These are phyloP conservation scores for Beta vulgaris DNA, from an alignment of 148 eudicot genomes.

Conservation along the genomic window DNA sequence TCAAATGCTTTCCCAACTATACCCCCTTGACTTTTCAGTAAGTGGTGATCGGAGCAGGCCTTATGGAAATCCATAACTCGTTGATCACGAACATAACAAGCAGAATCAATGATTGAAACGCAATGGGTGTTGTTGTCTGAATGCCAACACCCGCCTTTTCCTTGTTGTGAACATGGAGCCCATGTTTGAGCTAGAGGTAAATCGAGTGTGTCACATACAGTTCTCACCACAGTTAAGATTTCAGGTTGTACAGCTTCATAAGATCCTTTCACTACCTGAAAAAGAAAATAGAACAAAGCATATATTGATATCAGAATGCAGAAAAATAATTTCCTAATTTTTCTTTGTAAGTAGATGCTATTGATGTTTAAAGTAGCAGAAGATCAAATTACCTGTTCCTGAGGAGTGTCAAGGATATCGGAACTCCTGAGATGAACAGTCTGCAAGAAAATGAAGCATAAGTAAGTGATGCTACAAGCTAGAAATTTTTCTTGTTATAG, in stretches of 20 bases:
- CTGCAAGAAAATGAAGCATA: conserved; percentile 38
- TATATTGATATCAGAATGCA: not conserved
- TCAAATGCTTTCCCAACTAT: conserved; percentile 69
- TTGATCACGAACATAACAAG: conserved; percentile 64
- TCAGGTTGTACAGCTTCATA: conserved; percentile 37
- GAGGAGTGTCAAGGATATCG: conserved; percentile 39
- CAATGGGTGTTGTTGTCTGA: conserved; percentile 41
- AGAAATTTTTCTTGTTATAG: no score
- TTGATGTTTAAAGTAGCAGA: not conserved
- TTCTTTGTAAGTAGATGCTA: not conserved
- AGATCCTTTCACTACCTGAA: conserved; percentile 47
- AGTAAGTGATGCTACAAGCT: conserved; percentile 3
- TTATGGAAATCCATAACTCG: conserved; percentile 58
- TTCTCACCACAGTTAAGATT: conserved; percentile 40
- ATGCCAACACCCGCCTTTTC: conserved; percentile 42
- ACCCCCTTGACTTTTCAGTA: conserved; percentile 58
- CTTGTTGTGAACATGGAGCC: conserved; percentile 56
- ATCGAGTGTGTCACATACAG: conserved; percentile 43
- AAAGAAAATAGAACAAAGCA: not conserved
- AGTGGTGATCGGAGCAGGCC: conserved; percentile 77
- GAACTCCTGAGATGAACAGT: conserved; percentile 72
- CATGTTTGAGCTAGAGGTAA: conserved; percentile 77
- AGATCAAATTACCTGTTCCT: conserved; percentile 40
- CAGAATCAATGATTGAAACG: conserved; percentile 60
- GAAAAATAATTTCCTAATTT: not conserved